Base-by-base conservation (phyloP, 345 rosid genomes). In the Eucalyptus coolabah region DNA sequence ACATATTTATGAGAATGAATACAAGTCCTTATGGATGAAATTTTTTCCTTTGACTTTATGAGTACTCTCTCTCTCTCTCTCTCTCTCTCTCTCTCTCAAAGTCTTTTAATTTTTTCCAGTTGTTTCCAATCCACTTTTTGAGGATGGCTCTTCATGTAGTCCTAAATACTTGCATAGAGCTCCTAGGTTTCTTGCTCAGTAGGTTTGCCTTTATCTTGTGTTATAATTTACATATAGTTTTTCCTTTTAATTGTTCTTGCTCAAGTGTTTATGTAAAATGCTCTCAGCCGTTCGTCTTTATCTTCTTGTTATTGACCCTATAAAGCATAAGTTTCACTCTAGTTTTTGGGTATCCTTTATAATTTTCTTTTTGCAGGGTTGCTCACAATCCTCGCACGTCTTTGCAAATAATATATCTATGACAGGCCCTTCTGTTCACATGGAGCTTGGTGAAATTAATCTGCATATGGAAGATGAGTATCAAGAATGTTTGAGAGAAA, bases 371-470 rank as follows among this genome's bases (percentile, higher is more conserved):
- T 44, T 93, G 92, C 91, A 98, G 99, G 97, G 94, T 44, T 97
- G 98, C 91, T 96, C 99, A 56, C 99, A 98, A 94, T 98, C 99
- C 42, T 97, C 97, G 69, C 99, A 98, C 92, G 89, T 96, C 89
- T 97, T 96, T 93, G 98, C 98, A 89, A 98, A 98, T 94, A 96
- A 98, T 93, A 93, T 97, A 89, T 96, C 99, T 86, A 94, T 90
- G 89, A 89, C 86, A 91, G 98, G 97, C 90, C 95, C 96, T 90
- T 89, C 96, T 51, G 93, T 96, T 59, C 98, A 98, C 93, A 92
- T 95, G 96, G 99, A 98, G 91, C 97, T 98, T 92, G 99, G 99
- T 90, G 99, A 98, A 89, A 89, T 98, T 72, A 98, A 98, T 95
- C 93, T 98, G 92, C 96, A 97, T 93, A 92, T 94, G 96, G 98